phyloP scores from a whole-genome alignment of 2,329 filamentous ascomycete genomes.

The Scytalidium lignicola region DNA sequence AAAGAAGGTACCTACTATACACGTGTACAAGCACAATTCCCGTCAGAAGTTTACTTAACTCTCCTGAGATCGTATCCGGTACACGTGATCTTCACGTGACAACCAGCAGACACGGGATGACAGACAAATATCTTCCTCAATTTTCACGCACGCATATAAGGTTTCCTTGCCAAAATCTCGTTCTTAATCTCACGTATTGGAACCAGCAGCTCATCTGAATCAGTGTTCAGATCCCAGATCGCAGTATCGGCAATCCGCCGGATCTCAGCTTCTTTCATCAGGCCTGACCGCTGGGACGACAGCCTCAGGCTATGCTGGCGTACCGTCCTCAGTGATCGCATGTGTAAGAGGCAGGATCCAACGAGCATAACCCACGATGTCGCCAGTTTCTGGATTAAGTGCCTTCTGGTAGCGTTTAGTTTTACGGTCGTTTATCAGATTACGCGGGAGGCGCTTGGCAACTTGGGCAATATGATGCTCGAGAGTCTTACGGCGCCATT shows the following conservation, averaged over 20 bases:
- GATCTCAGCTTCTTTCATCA: not conserved
- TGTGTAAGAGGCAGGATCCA: slow-evolving; percentile 13
- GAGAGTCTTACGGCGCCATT: slow-evolving; percentile 36
- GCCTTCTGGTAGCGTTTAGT: slow-evolving; percentile 17
- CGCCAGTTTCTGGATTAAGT: slow-evolving; percentile 15
- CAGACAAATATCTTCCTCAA: too few relatives aligned
- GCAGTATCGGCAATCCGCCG: not conserved
- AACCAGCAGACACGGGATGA: too few relatives aligned
- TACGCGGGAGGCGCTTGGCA: not conserved
- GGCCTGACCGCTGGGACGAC: not conserved
- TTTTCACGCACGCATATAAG: not conserved
- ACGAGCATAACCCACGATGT: slow-evolving; percentile 17
- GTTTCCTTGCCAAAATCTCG: not conserved
- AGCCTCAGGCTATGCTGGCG: not conserved
- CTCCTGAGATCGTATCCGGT: too few relatives aligned
- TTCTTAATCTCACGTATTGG: slow-evolving; percentile 1
- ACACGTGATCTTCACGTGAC: too few relatives aligned
- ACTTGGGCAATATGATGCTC: slow-evolving; percentile 12
- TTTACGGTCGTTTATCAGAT: slow-evolving; percentile 9
- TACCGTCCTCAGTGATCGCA: not conserved
- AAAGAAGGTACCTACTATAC: too few relatives aligned
- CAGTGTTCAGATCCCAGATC: not conserved
- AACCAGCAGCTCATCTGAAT: not conserved
- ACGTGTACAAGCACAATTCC: too few relatives aligned
- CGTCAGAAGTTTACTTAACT: too few relatives aligned